Evolutionary conservation across 768 basidiomycete species (phyloP), one percentile per base, ranked within the genome.

Genomic region (Lentinula guzmanii): DNA sequence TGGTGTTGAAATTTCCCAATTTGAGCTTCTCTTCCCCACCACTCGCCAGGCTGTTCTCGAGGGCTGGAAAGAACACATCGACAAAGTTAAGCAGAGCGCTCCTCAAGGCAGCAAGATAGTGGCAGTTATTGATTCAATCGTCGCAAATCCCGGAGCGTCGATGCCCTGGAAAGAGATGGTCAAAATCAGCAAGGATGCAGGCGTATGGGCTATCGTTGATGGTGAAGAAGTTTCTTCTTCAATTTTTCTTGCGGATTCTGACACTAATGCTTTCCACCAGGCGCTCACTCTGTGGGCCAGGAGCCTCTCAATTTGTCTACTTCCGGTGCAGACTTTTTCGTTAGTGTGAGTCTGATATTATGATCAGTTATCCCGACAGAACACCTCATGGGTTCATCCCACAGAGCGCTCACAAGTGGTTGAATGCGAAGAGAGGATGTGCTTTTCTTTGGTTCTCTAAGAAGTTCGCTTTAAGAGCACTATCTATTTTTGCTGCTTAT

Each of bases 381-480:
- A n/a, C 46, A 43, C 16, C 4, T 16, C 28, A 4, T 52, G 11
- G 4, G 13, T 34, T 21, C 42, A 66, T 62, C 54, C 66, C 33
- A 15, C 61, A 83, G 76, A 87, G 85, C 63, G 83, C 82, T 63
- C 84, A 87, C 71, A 88, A 88, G 67, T 88, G 86, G 87, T 68
- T 87, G 8, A 80, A 73, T 62, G 75, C 78, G 3, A 79, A 84
- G 68, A 75, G 86, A n/a, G 75, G 78, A 6, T 80, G 77, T 53
- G 79, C 86, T 0, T 70, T 84, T 18, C 70, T 88, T 31, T 72
- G 69, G 56, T 69, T 72, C 9, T 64, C 71, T 9, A 66, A 69
- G 62, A 64, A 69, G 72, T 71, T 28, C 9, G 53, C 2, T 65
- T 60, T 39, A 86, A 31, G 31, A 48, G 5, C 8, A 48, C 18